phyloP scores from a whole-genome alignment of 176 grass and related monocot species.

The Chrysopogon serrulatus region DNA sequence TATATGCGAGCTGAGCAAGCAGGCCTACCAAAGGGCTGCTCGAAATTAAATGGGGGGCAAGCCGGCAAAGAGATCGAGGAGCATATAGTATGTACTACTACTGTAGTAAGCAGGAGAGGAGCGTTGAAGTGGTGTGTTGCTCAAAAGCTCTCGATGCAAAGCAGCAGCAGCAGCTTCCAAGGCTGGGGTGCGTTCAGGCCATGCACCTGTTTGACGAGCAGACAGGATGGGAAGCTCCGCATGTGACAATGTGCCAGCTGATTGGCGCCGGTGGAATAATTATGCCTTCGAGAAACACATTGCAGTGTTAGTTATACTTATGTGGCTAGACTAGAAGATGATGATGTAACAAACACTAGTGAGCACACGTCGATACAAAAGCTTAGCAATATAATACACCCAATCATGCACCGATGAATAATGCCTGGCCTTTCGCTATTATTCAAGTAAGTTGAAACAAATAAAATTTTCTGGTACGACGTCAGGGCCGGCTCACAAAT shows the following conservation, averaged over 20 bases:
- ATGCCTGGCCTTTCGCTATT: neutral
- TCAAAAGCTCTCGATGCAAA: conserved; percentile 7
- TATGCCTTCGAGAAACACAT: conserved; percentile 20
- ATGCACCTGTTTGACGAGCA: conserved; percentile 24
- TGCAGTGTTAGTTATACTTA: neutral
- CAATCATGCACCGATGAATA: conserved; percentile 24
- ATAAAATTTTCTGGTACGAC: neutral
- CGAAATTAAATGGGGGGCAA: neutral
- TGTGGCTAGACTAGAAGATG: neutral
- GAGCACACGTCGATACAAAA: neutral
- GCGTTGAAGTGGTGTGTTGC: neutral
- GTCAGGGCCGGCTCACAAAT: neutral
- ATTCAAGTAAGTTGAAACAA: neutral
- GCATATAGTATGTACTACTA: neutral
- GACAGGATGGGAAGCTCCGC: conserved; percentile 14
- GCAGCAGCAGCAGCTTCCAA: neutral
- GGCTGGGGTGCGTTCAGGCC: conserved; percentile 1
- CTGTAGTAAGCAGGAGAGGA: neutral
- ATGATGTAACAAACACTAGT: neutral
- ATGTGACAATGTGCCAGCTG: conserved; percentile 57
- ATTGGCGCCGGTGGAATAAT: conserved; percentile 20
- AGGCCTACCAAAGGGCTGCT: conserved; percentile 15
- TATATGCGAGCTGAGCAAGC: conserved; percentile 20
- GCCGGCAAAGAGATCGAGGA: neutral
- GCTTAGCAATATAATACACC: neutral